A percentile compares a stretch with the other conserved stretches of the same genome.
These are phyloP conservation scores for Arthroderma sp. DNA, from an alignment of 2,329 filamentous ascomycete genomes.

Conservation along the genomic window DNA sequence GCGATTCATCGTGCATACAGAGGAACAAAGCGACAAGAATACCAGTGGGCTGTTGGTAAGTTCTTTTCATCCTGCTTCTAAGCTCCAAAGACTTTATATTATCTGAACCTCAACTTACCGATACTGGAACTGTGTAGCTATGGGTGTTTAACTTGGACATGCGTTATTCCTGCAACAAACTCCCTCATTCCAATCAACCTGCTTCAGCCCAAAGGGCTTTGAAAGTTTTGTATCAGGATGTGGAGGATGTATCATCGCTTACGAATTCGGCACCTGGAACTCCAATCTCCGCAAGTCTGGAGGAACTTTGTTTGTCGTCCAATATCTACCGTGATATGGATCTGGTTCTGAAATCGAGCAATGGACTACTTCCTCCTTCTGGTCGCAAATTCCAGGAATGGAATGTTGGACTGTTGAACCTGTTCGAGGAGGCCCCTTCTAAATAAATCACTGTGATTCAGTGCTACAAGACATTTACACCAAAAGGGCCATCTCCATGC, in stretches of 20 bases:
- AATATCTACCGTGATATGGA: conserved; percentile 27
- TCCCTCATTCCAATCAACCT: conserved; percentile 2
- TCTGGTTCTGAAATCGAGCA: conserved; percentile 26
- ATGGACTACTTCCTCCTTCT: conserved; percentile 34
- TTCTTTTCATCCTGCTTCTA: not conserved
- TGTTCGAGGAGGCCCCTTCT: conserved; percentile 13
- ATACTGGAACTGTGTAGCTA: conserved; percentile 20
- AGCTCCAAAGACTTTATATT: conserved; percentile 4
- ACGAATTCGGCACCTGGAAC: conserved; percentile 25
- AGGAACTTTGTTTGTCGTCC: conserved; percentile 34
- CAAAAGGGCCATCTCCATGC: too few relatives aligned
- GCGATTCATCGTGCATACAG: conserved; percentile 39
- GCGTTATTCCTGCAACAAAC: conserved; percentile 39
- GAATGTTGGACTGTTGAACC: conserved; percentile 40
- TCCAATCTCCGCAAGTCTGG: conserved; percentile 30
- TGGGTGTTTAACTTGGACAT: conserved; percentile 51
- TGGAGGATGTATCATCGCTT: conserved; percentile 20
- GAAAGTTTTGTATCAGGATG: conserved; percentile 42
- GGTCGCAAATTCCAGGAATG: conserved; percentile 41
- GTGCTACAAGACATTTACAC: not conserved
- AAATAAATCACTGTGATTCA: not conserved
- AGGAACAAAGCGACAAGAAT: conserved; percentile 8
- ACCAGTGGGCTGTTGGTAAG: conserved; percentile 26
- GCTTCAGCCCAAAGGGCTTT: conserved; percentile 34
- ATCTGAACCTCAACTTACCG: not conserved